A percentile compares a stretch with the other conserved stretches of the same genome.
Conservation (phyloP, 202 grass and related monocot species). For the Saccharum hybrid region DNA sequence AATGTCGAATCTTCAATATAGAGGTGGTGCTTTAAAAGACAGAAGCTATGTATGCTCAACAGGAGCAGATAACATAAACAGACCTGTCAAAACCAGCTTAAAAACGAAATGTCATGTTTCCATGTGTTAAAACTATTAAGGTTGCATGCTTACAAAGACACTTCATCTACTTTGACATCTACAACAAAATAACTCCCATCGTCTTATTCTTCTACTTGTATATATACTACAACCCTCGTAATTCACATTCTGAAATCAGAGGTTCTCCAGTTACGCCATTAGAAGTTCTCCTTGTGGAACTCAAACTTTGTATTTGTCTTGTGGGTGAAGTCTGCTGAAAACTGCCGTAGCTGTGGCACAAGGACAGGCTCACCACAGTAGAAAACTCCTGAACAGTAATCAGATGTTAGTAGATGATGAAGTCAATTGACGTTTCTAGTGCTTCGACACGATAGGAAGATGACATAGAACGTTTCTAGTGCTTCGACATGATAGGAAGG, state of each 20-base stretch:
- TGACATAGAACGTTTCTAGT: background rate
- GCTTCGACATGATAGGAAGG: background rate
- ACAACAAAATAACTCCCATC: background rate
- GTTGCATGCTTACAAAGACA: background rate
- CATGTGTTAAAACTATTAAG: background rate
- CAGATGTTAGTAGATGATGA: slow-evolving; percentile 4
- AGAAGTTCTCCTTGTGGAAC: slow-evolving; percentile 99
- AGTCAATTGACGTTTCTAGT: background rate
- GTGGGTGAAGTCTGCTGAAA: slow-evolving; percentile 89
- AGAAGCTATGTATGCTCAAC: background rate
- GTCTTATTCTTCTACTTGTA: slow-evolving; percentile 35
- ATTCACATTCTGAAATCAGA: slow-evolving; percentile 30
- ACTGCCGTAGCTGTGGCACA: slow-evolving; percentile 64
- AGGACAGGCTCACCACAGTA: slow-evolving; percentile 86
- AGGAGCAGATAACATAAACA: background rate
- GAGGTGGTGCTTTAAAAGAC: background rate
- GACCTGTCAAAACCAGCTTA: background rate
- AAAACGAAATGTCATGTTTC: slow-evolving; percentile 1
- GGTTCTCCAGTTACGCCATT: background rate
- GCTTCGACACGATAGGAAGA: background rate
- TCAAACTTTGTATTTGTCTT: slow-evolving; percentile 92
- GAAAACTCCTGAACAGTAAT: slow-evolving; percentile 82
- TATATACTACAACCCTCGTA: slow-evolving; percentile 22
- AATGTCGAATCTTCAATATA: background rate
- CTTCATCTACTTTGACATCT: slow-evolving; percentile 12